These are phyloP conservation scores for Nothophoma quercina DNA, from an alignment of 2,329 filamentous ascomycete species.

Conservation along the genomic window DNA sequence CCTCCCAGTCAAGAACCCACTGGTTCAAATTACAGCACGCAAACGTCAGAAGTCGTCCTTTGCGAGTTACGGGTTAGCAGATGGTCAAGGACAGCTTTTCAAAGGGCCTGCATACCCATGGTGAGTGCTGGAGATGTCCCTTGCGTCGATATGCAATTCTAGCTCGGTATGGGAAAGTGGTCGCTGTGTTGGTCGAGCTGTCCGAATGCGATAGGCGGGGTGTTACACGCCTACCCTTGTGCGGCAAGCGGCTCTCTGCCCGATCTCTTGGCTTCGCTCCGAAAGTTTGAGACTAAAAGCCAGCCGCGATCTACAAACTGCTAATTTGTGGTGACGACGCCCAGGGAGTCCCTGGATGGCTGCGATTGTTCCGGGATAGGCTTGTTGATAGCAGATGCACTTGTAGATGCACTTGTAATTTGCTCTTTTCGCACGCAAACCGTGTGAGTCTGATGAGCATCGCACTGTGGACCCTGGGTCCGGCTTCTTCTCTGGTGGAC, in stretches of 20 bases:
- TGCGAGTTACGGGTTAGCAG: background rate
- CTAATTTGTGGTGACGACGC: background rate
- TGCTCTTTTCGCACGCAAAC: too few species aligned
- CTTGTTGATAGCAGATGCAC: too few species aligned
- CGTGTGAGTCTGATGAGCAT: background rate
- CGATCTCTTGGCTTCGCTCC: slow-evolving; percentile 9
- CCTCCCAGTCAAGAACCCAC: slow-evolving; percentile 52
- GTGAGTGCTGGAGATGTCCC: background rate
- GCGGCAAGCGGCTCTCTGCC: slow-evolving; percentile 12
- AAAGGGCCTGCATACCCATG: slow-evolving; percentile 4
- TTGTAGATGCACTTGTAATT: too few species aligned
- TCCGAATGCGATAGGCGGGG: slow-evolving; percentile 15
- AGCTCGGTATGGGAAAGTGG: slow-evolving; percentile 1
- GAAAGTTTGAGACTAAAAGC: background rate
- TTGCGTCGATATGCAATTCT: background rate
- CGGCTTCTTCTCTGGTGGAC: background rate
- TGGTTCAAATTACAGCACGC: slow-evolving; percentile 44
- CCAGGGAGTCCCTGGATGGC: slow-evolving; percentile 1
- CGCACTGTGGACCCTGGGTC: background rate
- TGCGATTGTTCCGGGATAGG: background rate
- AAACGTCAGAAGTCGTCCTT: slow-evolving; percentile 34
- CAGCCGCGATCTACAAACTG: slow-evolving; percentile 6
- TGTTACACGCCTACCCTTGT: slow-evolving; percentile 11
- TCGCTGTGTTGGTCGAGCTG: slow-evolving; percentile 12
- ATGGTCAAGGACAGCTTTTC: background rate